A percentile compares a stretch with the other conserved stretches of the same genome.
These are phyloP conservation scores for Heliamphora pulchella DNA, from an alignment of 179 eudicot genomes.

Conservation along the genomic window DNA sequence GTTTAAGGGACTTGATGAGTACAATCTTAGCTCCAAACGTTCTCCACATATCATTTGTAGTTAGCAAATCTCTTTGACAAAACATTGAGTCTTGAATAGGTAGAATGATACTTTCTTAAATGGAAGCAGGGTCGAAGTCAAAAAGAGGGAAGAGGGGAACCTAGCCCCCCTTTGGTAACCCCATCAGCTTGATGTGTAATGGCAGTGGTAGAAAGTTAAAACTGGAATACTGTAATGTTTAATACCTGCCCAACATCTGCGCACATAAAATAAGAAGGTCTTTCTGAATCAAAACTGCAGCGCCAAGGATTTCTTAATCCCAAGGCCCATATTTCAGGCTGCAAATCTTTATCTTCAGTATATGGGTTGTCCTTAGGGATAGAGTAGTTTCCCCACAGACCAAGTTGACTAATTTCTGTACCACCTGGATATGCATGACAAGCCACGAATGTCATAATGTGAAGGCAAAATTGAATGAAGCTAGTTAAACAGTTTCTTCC, in stretches of 20 bases:
- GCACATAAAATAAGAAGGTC: constrained; percentile 78
- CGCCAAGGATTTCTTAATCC: constrained; percentile 88
- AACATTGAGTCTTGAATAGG: not conserved
- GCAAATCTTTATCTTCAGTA: constrained; percentile 41
- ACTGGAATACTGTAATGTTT: not conserved
- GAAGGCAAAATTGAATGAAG: not conserved
- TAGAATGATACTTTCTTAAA: not conserved
- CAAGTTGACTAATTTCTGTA: constrained; percentile 35
- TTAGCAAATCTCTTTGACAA: not conserved
- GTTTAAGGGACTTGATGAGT: not conserved
- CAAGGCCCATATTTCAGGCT: constrained; percentile 77
- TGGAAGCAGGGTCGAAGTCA: not conserved
- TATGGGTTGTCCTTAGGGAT: constrained; percentile 86
- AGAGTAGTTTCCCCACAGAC: constrained; percentile 82
- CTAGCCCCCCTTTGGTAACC: not conserved
- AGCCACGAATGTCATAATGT: constrained; percentile 1
- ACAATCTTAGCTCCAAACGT: not conserved
- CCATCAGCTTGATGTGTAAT: not conserved
- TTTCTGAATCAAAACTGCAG: constrained; percentile 75
- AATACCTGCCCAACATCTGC: constrained; percentile 77
- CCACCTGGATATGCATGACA: constrained; percentile 37
- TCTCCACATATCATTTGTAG: not conserved
- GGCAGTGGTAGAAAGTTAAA: no score
- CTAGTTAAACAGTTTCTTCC: not conserved
- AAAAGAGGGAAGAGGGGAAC: not conserved